Base-by-base conservation (phyloP, 139 green algal genomes). In the Coelastrella sp. region DNA sequence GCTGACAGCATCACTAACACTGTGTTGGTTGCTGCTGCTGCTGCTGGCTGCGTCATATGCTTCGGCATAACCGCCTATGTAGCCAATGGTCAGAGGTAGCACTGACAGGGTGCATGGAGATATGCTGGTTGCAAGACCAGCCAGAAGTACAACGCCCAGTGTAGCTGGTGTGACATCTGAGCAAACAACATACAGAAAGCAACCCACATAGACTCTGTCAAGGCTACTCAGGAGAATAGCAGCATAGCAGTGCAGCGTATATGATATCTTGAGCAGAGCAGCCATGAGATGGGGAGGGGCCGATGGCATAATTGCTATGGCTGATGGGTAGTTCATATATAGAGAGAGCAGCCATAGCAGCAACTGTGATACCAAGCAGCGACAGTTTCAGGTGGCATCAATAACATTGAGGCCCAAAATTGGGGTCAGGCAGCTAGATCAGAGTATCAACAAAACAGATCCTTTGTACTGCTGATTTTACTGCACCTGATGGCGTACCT, bases 101-200 rank as follows among this genome's bases (percentile, higher is more conserved):
- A 98, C 94, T 23, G 89, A 95, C 4, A 98, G 87, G 0, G 94
- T 98, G 88, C 95, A 99, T 1, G 97, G 97, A 2, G 96, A 99
- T 15, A 99, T 82, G 86, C 92, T 97, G 30, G 97, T 99, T 3
- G 96, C 53, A 67, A 99, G 88, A 7, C 97, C 97, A 0, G 97
- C 96, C 2, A 40, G 87, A 30, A 98, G 85, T 4, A 98, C 91
- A 3, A 96, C 80, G 2, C 87, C 53, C 81, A 94, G 95, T 3
- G 89, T 96, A 9, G 91, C 27, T 6, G 96, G 94, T 0, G 91
- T 90, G 0, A 98, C 83, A 17, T 87, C 90, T 92, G 79, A 43
- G 68, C 5, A 2, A 25, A 34, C 9, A 83, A 32, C 23, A 66
- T 17, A 30, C 23, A 67, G 17, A 27, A 32, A 67, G 25, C 21